Percentiles rank a stretch among this genome's conserved stretches.
These are phyloP conservation scores for Phascolomyces articulosus DNA, from an alignment of 371 early-diverging fungal species.

Conservation along the genomic window DNA sequence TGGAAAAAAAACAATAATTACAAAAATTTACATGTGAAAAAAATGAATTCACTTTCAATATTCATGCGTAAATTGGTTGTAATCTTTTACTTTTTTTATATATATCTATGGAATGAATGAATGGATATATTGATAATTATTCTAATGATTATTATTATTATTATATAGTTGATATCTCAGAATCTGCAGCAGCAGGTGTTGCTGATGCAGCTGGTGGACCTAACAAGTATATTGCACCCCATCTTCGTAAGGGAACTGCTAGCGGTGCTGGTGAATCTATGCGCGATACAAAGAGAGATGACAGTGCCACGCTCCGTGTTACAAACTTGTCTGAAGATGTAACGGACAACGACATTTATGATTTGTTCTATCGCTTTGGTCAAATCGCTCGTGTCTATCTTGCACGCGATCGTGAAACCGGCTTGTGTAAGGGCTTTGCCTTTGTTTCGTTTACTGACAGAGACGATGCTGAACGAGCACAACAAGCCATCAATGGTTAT, in stretches of 20 bases:
- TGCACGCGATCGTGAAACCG: slow-evolving; percentile 86
- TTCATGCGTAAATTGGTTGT: too few relatives aligned
- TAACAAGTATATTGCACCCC: slow-evolving; percentile 85
- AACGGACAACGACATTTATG: slow-evolving; percentile 87
- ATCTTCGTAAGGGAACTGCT: slow-evolving; percentile 69
- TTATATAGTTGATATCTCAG: slow-evolving; percentile 8
- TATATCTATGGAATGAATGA: too few relatives aligned
- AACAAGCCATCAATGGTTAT: slow-evolving; percentile 86
- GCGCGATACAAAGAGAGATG: slow-evolving; percentile 75
- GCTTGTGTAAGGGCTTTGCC: slow-evolving; percentile 93
- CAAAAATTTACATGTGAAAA: neutral
- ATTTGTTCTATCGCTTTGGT: slow-evolving; percentile 89
- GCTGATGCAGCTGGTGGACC: slow-evolving; percentile 42
- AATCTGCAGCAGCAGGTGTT: slow-evolving; percentile 25
- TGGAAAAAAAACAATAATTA: neutral
- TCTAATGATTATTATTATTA: neutral
- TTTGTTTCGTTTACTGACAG: slow-evolving; percentile 88
- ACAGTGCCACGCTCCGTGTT: slow-evolving; percentile 88
- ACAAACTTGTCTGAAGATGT: slow-evolving; percentile 96
- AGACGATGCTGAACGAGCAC: slow-evolving; percentile 83
- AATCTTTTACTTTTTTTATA: too few relatives aligned
- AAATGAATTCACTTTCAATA: too few relatives aligned
- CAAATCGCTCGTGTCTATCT: slow-evolving; percentile 79
- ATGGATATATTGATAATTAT: too few relatives aligned
- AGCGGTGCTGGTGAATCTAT: slow-evolving; percentile 54